Conservation (phyloP, 2,329 filamentous ascomycete species). For the Cladosporium austrohemisphaericum region DNA sequence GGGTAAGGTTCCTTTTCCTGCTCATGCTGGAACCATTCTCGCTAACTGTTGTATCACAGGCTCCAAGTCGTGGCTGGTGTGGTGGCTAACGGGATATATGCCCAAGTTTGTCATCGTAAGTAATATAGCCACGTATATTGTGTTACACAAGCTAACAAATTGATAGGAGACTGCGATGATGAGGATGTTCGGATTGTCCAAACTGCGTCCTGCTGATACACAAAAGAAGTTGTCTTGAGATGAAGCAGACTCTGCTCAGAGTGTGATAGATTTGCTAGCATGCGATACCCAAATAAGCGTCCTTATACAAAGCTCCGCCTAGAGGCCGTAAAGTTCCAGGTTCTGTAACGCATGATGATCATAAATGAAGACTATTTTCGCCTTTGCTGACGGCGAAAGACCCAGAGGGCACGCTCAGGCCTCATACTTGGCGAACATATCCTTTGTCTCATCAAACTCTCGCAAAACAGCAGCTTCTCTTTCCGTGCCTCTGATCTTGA, state of each 20-base stretch:
- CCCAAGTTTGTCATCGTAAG: conserved; percentile 39
- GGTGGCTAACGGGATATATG: conserved; percentile 48
- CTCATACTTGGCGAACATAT: conserved; percentile 22
- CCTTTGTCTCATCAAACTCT: conserved; percentile 22
- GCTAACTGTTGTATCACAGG: not conserved
- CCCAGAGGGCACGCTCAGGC: too few species aligned
- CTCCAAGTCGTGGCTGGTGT: conserved; percentile 44
- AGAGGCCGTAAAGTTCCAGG: too few species aligned
- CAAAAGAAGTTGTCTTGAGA: conserved; percentile 4
- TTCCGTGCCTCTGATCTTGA: conserved; percentile 18
- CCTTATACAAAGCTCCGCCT: too few species aligned
- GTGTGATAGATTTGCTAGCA: too few species aligned
- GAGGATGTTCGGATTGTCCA: conserved; percentile 11
- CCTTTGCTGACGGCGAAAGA: too few species aligned
- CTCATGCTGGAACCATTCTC: too few species aligned
- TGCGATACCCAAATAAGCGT: too few species aligned
- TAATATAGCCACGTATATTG: not conserved
- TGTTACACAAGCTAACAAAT: not conserved
- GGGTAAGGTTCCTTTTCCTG: conserved; percentile 38
- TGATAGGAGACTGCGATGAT: conserved; percentile 9
- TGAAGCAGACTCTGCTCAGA: too few species aligned
- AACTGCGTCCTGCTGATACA: conserved; percentile 1
- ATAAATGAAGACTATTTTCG: too few species aligned
- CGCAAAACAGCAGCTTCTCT: conserved; percentile 22
- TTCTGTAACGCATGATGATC: too few species aligned